Percentiles rank a stretch among this genome's conserved stretches.
These are phyloP conservation scores for Vitis hybrid DNA, from an alignment of 177 flowering plant species.

Conservation along the genomic window DNA sequence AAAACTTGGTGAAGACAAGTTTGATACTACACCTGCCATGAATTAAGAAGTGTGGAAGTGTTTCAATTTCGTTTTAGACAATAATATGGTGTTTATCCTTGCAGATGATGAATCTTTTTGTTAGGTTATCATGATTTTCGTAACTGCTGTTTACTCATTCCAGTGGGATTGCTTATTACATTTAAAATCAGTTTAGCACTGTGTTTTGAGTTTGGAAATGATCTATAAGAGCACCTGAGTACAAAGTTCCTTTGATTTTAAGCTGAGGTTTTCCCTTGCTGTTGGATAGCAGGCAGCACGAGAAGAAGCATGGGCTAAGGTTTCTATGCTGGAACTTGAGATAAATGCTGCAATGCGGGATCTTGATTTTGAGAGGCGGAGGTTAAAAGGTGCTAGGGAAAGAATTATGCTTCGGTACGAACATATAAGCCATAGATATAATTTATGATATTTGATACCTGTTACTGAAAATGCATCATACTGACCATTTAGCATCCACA, in stretches of 20 bases:
- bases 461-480: neutral
- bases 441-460: neutral
- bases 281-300: constrained; percentile 97
- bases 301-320: constrained; percentile 99
- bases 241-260: constrained; percentile 9
- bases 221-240: too few species aligned
- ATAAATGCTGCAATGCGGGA: constrained; percentile 86
- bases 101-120: too few species aligned
- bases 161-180: too few species aligned
- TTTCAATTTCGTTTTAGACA: too few species aligned
- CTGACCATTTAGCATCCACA: neutral
- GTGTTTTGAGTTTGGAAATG: too few species aligned
- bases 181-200: too few species aligned
- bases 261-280: constrained; percentile 57
- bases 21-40: too few species aligned
- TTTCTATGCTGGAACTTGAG: constrained; percentile 88
- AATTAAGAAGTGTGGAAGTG: too few species aligned
- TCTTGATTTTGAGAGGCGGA: constrained; percentile 83
- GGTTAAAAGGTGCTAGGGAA: constrained; percentile 87
- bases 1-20: too few species aligned
- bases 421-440: neutral
- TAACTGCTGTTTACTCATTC: too few species aligned
- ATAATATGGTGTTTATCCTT: too few species aligned
- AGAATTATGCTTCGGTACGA: constrained; percentile 94
- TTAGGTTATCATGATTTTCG: too few species aligned